These are phyloP conservation scores for Paramecium biaurelia DNA, from an alignment of 73 alveolate genomes.

Conservation along the genomic window DNA sequence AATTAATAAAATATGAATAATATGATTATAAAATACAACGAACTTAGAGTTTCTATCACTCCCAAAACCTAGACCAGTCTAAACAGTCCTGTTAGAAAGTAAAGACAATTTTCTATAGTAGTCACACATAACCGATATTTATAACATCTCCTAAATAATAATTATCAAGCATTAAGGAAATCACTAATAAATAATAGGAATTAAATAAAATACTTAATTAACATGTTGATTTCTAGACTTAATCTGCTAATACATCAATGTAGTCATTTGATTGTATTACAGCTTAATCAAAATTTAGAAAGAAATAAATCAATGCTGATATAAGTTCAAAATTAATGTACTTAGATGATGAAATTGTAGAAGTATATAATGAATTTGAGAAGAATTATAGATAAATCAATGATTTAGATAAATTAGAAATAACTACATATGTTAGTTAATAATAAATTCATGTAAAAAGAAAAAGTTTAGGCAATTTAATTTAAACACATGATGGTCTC, in stretches of 20 bases:
- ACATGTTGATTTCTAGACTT: neutral
- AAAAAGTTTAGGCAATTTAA: neutral
- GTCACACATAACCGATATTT: neutral
- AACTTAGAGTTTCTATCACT: neutral
- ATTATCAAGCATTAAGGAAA: neutral
- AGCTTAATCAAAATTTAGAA: neutral
- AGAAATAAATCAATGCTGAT: neutral
- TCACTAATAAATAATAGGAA: neutral
- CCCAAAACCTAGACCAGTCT: neutral
- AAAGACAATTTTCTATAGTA: neutral
- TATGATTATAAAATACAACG: constrained; percentile 24
- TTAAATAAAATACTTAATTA: neutral
- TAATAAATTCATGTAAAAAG: neutral
- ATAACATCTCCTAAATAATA: neutral
- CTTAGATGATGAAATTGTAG: constrained; percentile 8
- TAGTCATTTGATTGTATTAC: neutral
- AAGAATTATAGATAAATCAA: neutral
- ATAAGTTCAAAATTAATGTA: constrained; percentile 4
- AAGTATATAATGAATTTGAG: constrained; percentile 18
- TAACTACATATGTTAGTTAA: neutral
- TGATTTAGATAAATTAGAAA: neutral
- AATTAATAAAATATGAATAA: constrained; percentile 29
- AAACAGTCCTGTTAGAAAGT: neutral
- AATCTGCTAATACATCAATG: neutral
- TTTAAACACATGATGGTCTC: neutral